Evolutionary conservation across 495 filamentous ascomycete genomes (phyloP), one percentile per base, ranked within the genome.

Genomic region (Hyphodiscus hymeniophilus): DNA sequence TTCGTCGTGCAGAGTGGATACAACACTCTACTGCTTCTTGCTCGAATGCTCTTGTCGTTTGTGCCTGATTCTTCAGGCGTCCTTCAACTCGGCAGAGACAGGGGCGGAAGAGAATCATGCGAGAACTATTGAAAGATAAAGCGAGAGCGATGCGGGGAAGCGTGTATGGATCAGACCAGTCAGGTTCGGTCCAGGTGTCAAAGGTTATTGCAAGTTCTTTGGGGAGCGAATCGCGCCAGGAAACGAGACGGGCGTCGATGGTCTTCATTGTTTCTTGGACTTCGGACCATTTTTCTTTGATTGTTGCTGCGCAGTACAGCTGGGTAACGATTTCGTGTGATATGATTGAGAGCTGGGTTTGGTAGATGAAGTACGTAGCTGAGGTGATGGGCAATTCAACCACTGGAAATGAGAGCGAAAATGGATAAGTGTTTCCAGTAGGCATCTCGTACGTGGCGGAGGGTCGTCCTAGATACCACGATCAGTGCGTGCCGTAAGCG

Each of bases 21-120:
- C 81, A 85, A 3, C 68, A 69, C 18, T 65, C 65, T 0, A 77
- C 80, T 12, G 67, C 66, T 48, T 69, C 69, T 45, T 58, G 67
- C 50, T 74, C 75, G 49, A 75, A 77, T 3, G 70, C 64, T 39
- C 66, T 66, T 1, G 69, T 72, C 13, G 58, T 57, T 10, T 64
- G 52, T 1, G 69, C 63, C 44, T 74, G 67, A 33, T 70, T 62
- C 3, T 58, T 55, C 45, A 74, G 70, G 4, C 62, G 55, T 52
- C 66, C 42, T n/a, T 76, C 72, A 2, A 76, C 54, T 2, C 70
- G 69, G 54, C 75, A 80, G 8, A 84, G 69, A 49, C 76, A 82
- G 0, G 81, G 80, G 7, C 78, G 70, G 48, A 75, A 73, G 33
- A 82, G 74, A 17, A 79, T 62, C n/a, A 81, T 76, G 13, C 71